These are phyloP conservation scores for Taphrina confusa DNA, from an alignment of 1,139 yeast species.

Conservation along the genomic window DNA sequence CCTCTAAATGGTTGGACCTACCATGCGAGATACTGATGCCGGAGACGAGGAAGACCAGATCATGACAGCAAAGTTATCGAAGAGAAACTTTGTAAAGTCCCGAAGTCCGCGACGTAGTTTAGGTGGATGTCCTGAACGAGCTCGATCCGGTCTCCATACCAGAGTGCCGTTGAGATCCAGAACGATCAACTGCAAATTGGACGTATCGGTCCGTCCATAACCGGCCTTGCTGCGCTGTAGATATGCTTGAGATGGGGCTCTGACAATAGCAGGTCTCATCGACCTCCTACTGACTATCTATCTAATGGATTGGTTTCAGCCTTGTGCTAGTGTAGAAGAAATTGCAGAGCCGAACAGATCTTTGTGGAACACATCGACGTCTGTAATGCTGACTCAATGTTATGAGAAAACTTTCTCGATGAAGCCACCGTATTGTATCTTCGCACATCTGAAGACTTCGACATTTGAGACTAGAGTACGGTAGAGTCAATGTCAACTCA, in stretches of 20 bases:
- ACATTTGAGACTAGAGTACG: too few relatives aligned
- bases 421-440: too few relatives aligned
- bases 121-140: conserved; percentile 3
- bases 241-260: conserved; percentile 5
- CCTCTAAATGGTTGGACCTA: neutral
- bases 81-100: conserved; percentile 19
- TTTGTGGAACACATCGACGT: too few relatives aligned
- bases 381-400: too few relatives aligned
- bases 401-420: too few relatives aligned
- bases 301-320: too few relatives aligned
- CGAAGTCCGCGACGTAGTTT: conserved; percentile 10
- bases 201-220: neutral
- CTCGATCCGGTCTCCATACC: conserved; percentile 18
- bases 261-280: too few relatives aligned
- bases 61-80: conserved; percentile 32
- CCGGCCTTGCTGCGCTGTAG: neutral
- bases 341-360: too few relatives aligned
- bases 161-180: conserved; percentile 34
- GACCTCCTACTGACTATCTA: too few relatives aligned
- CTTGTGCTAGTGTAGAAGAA: too few relatives aligned
- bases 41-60: conserved; percentile 34
- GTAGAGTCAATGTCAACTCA: too few relatives aligned
- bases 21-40: conserved; percentile 16
- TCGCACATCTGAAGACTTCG: too few relatives aligned
- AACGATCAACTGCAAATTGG: conserved; percentile 18